A percentile compares a stretch with the other conserved stretches of the same genome.
Conservation (phyloP, 1,284 basidiomycete species). For the Ganoderma meredithae region DNA sequence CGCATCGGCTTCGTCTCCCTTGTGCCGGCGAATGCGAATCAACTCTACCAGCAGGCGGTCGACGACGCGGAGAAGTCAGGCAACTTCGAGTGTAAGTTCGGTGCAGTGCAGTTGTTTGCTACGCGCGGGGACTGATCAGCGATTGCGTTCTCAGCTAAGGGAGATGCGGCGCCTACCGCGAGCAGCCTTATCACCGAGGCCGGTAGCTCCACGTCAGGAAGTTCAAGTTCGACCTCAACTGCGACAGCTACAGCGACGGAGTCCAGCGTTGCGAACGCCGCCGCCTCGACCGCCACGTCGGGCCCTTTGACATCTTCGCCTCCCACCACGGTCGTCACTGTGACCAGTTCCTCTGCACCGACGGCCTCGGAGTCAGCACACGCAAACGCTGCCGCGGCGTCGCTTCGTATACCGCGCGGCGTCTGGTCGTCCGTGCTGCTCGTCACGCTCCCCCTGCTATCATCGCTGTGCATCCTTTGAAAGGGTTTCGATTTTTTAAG, state of each 20-base stretch:
- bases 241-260: background rate
- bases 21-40: constrained; percentile 59
- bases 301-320: constrained; percentile 1
- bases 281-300: constrained; percentile 6
- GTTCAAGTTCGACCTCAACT: background rate
- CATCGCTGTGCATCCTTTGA: constrained; percentile 20
- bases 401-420: constrained; percentile 8
- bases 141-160: constrained; percentile 13
- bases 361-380: constrained; percentile 1
- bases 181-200: constrained; percentile 27
- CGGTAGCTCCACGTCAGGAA: background rate
- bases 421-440: constrained; percentile 14
- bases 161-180: constrained; percentile 24
- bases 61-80: constrained; percentile 45
- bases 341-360: background rate
- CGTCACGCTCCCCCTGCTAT: constrained; percentile 18
- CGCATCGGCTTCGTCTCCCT: constrained; percentile 76
- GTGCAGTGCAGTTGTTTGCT: no score
- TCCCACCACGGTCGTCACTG: background rate
- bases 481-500: background rate
- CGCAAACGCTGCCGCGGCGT: constrained; percentile 11
- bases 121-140: background rate
- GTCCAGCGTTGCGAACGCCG: background rate
- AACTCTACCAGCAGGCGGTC: constrained; percentile 49
- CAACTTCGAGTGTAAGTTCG: constrained; percentile 42